phyloP scores from a whole-genome alignment of 345 rosid species.

The Carallia pectinifolia region DNA sequence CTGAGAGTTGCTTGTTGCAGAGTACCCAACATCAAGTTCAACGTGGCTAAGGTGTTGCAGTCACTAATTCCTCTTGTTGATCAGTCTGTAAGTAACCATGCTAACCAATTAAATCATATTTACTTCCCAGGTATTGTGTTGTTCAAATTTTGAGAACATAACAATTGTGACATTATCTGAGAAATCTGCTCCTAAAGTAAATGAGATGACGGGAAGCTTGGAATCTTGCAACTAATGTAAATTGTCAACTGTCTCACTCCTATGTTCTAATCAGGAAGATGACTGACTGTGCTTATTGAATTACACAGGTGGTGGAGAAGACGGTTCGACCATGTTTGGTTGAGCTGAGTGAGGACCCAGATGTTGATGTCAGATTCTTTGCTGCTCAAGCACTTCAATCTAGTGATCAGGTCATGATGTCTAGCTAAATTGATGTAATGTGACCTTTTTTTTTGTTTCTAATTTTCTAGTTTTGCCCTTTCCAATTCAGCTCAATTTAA shows the following conservation, averaged over 20 bases:
- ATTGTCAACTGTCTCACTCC: neutral
- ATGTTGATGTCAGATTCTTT: constrained; percentile 84
- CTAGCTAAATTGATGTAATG: constrained; percentile 40
- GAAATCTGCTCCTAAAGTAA: neutral
- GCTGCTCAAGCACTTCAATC: constrained; percentile 84
- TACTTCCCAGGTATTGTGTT: neutral
- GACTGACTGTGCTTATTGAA: neutral
- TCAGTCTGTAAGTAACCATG: constrained; percentile 57
- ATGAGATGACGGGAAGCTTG: too few relatives aligned
- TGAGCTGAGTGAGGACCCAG: constrained; percentile 88
- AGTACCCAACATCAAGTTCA: constrained; percentile 93
- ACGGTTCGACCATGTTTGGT: constrained; percentile 73
- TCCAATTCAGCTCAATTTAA: constrained; percentile 7
- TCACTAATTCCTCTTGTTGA: constrained; percentile 85
- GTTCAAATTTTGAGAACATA: neutral
- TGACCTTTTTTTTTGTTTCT: neutral
- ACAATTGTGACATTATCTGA: neutral
- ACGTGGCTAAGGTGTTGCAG: constrained; percentile 92
- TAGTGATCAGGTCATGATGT: constrained; percentile 74
- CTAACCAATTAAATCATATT: neutral
- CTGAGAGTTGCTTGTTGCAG: constrained; percentile 37
- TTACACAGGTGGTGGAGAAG: constrained; percentile 69
- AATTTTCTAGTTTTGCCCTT: neutral
- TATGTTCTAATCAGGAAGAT: neutral
- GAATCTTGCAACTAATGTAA: neutral